Evolutionary conservation across 108 stramenopile species (phyloP).

Genomic region (Cylindrotheca fusiformis): DNA sequence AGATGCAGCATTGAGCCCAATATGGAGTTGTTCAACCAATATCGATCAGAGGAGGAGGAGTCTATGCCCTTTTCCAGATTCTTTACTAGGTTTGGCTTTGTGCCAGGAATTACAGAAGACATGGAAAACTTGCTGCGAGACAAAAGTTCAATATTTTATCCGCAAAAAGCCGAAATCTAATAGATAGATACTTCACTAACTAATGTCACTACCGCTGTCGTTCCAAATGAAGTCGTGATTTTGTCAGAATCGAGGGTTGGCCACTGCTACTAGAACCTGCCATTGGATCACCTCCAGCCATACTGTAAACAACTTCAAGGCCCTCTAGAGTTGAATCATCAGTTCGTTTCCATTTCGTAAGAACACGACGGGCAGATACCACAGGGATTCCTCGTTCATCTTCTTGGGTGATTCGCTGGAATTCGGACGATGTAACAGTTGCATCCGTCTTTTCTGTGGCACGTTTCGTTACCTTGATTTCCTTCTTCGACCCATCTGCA

Average conservation of each 20-base stretch:
- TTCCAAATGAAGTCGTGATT: constrained; percentile 27
- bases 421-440: constrained; percentile 63
- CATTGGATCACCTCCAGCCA: constrained; percentile 47
- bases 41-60: constrained; percentile 73
- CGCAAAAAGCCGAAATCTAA: constrained; percentile 55
- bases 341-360: constrained; percentile 73
- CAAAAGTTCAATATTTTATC: constrained; percentile 65
- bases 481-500: constrained; percentile 56
- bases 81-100: constrained; percentile 77
- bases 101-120: constrained; percentile 62
- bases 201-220: constrained; percentile 9
- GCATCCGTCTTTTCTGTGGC: constrained; percentile 44
- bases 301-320: constrained; percentile 70
- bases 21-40: constrained; percentile 68
- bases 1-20: constrained; percentile 35
- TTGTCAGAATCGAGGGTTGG: constrained; percentile 25
- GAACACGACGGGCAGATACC: constrained; percentile 57
- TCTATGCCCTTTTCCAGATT: constrained; percentile 73
- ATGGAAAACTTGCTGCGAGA: constrained; percentile 55
- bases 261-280: neutral
- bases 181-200: no score
- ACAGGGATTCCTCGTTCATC: constrained; percentile 53
- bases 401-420: constrained; percentile 59
- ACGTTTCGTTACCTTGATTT: constrained; percentile 83
- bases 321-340: constrained; percentile 42